Evolutionary conservation across 495 filamentous ascomycete species (phyloP), one percentile per base, ranked within the genome.

Genomic region (Bryoglossum gracile): DNA sequence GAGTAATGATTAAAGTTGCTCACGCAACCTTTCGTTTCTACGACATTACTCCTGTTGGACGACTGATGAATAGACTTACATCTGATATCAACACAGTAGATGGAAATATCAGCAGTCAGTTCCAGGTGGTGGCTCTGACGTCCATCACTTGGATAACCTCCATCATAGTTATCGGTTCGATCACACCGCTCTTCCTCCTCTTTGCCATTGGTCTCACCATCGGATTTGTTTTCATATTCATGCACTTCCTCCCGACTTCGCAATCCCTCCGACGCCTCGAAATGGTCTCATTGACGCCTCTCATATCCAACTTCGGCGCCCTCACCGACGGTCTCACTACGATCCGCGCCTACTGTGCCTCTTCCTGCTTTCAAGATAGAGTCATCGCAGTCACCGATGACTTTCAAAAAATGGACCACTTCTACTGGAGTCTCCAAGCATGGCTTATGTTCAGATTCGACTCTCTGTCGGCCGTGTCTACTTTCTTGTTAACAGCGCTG

Each of bases 331-430:
- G 88, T 3, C 60, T 94, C 30, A 83, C 82, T 1, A 94, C 87
- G 0, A 83, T 94, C 13, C 77, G 84, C 32, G 81, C 88, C 0
- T 90, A 87, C 61, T 75, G 70, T 36, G 85, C 82, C 4, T 80
- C 89, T 55, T 64, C 71, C 11, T 80, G 81, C 38, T 94, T 92
- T 55, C 86, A 92, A 56, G 71, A 75, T 45, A 73, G 80, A 18
- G 82, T 89, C 48, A 84, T 94, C 34, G 70, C 70, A 3, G 84
- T 84, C 16, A 84, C 84, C 0, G 87, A 94, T 62, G 75, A 75
- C 2, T 94, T 94, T 63, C 87, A 91, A 62, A 88, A 86, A 54
- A 89, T 90, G 83, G 87, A 94, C 58, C 87, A 94, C 63, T 89
- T 94, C 66, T 94, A 89, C 66, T 94, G 87, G 87, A 83, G 77